A percentile compares a stretch with the other conserved stretches of the same genome.
phyloP scores from a whole-genome alignment of 169 alveolate species.

The Amoebophrya sp. region DNA sequence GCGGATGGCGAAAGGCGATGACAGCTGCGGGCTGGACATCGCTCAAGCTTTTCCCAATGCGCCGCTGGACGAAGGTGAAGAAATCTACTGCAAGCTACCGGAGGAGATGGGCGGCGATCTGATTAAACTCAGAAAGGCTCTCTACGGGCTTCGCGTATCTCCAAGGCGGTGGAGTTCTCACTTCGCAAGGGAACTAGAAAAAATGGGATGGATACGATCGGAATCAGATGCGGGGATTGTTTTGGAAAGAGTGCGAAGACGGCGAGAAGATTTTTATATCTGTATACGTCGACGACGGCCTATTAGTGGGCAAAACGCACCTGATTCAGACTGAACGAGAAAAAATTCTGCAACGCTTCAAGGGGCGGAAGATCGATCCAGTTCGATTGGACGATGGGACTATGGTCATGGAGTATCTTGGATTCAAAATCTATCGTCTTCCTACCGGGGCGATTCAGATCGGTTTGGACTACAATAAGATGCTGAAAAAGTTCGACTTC shows the following conservation, averaged over 20 bases:
- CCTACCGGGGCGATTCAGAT: not conserved
- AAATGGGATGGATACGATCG: not conserved
- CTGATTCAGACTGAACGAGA: not conserved
- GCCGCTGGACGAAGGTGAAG: not conserved
- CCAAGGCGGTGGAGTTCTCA: not conserved
- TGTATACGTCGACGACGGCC: not conserved
- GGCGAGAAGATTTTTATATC: not conserved
- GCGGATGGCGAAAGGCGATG: not conserved
- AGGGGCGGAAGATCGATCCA: not conserved
- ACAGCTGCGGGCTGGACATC: not conserved
- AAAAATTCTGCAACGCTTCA: not conserved
- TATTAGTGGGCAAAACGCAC: not conserved
- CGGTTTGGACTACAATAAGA: not conserved
- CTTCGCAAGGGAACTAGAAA: not conserved
- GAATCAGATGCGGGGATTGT: not conserved
- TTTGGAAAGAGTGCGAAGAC: not conserved
- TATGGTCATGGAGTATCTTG: not conserved
- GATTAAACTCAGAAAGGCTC: not conserved
- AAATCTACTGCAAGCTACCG: not conserved
- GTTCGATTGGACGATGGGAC: not conserved
- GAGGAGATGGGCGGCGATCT: not conserved
- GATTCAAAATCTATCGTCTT: not conserved
- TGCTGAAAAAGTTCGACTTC: not conserved
- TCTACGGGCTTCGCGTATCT: not conserved
- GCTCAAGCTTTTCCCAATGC: not conserved